These are phyloP conservation scores for Climacium dendroides DNA, from an alignment of 225 moss, liverwort and hornwort genomes.

Conservation along the genomic window DNA sequence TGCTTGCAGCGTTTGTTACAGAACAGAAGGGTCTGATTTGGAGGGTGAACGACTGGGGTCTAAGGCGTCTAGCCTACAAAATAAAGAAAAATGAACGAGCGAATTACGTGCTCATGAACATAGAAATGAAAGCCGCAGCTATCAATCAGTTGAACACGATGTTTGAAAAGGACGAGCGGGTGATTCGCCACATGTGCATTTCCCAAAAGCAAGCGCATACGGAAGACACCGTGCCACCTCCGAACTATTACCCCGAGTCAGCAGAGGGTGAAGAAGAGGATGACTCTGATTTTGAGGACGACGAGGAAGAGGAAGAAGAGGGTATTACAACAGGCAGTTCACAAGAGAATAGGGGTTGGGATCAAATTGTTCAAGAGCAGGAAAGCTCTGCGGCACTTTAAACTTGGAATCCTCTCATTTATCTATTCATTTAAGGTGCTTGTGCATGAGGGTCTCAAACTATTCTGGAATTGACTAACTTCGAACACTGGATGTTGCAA, in stretches of 20 bases:
- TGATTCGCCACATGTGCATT: constrained; percentile 89
- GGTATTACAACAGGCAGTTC: not conserved
- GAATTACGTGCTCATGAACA: constrained; percentile 92
- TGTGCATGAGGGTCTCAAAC: not conserved
- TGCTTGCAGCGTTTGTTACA: constrained; percentile 53
- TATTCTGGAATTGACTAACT: not conserved
- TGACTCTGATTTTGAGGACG: constrained; percentile 19
- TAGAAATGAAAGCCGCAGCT: constrained; percentile 53
- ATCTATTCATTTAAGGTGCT: not conserved
- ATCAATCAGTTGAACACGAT: constrained; percentile 65
- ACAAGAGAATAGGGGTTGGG: constrained; percentile 23
- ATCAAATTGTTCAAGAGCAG: constrained; percentile 29
- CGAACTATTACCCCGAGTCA: constrained; percentile 49
- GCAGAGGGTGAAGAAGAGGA: constrained; percentile 14
- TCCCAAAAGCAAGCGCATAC: constrained; percentile 48
- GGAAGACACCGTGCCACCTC: constrained; percentile 52
- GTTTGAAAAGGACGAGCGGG: constrained; percentile 81
- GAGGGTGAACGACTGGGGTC: constrained; percentile 87
- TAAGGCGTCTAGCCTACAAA: constrained; percentile 68
- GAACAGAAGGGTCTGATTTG: constrained; percentile 67
- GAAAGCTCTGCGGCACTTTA: constrained; percentile 21
- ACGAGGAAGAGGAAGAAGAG: not conserved
- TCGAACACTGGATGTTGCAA: not conserved
- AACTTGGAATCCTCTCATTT: not conserved
- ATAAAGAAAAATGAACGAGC: constrained; percentile 70